Conservation (phyloP, 208 protist species). For the Trypanosomatidae sp. region DNA sequence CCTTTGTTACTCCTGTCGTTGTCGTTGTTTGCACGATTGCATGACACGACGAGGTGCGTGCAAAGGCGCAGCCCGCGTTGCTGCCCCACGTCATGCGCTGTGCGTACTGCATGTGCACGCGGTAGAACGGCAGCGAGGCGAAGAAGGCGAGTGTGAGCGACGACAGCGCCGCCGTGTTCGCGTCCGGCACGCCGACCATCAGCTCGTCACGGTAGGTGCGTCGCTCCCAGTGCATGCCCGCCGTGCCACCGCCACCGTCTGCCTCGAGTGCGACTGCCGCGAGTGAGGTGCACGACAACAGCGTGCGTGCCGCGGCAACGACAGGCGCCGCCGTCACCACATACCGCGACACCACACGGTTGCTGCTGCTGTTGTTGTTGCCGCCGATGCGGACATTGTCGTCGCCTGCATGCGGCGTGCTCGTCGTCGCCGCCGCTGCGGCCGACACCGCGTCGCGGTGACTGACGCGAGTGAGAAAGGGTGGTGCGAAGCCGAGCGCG, state of each 20-base stretch:
- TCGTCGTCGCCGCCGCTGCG: no score
- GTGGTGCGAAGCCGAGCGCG: background rate
- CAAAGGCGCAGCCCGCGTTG: constrained; percentile 25
- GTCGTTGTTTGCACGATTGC: background rate
- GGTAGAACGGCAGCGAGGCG: constrained; percentile 48
- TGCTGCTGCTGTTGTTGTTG: no score
- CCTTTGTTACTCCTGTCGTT: background rate
- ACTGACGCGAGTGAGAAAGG: no score
- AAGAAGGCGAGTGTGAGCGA: constrained; percentile 52
- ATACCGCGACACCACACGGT: background rate
- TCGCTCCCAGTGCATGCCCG: constrained; percentile 66
- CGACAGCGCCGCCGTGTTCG: constrained; percentile 14
- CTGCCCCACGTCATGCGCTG: constrained; percentile 17
- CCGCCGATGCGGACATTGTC: no score
- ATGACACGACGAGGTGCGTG: background rate
- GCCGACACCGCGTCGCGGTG: no score
- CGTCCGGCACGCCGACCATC: constrained; percentile 45
- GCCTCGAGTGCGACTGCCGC: constrained; percentile 43
- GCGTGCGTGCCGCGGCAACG: background rate
- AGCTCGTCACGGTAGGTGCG: constrained; percentile 43
- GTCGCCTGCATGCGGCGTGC: no score
- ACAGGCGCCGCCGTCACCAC: no score
- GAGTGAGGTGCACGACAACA: constrained; percentile 1
- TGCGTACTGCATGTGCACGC: constrained; percentile 8
- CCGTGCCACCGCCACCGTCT: constrained; percentile 46